Base-by-base conservation (phyloP, 352 stramenopile genomes). In the Phytophthora pini region DNA sequence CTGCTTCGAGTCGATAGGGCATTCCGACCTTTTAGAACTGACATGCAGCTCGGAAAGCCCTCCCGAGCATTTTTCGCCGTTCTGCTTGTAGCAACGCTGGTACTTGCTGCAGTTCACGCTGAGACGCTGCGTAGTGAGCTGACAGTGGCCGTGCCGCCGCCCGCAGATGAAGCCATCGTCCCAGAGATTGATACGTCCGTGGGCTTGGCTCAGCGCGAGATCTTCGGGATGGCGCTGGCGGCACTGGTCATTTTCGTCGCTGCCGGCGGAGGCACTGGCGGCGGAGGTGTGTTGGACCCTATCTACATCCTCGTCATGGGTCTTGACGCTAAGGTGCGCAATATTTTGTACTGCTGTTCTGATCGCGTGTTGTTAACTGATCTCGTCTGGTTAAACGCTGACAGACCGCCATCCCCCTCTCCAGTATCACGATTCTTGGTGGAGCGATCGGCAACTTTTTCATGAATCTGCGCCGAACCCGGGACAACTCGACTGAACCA, bases 231-330 rank as follows among this genome's bases (percentile, higher is more conserved):
- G 51, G 55, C 52, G 8, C 47, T 89, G 4, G 79, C 82, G 0
- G 72, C 71, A 1, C 46, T 97, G 4, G 86, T 92, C 20, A 80
- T 97, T 13, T 92, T 97, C 36, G 73, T 98, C 10, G 91, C 92
- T 17, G 89, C 90, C 0, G 88, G 88, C 11, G 93, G 92, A 44
- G 92, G 92, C 46, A 97, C 95, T 1, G 92, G 96, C 24, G 94
- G 94, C 8, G 96, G 96, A 45, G 96, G 93, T 38, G 98, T 99
- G 44, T 69, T 99, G 11, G 94, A 99, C 43, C 96, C 97, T 22
- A 97, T 99, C 65, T 99, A 98, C 76, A 98, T 98, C 49, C 77
- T 99, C 20, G 84, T 98, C 41, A 89, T 98, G 68, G 80, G 80
- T 8, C 98, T 99, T 43, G 74, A 83, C 26, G 90, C 95, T 6